Evolutionary conservation across 139 green algal genomes (phyloP), one percentile per base, ranked within the genome.

Genomic region (Chlorella sp.): DNA sequence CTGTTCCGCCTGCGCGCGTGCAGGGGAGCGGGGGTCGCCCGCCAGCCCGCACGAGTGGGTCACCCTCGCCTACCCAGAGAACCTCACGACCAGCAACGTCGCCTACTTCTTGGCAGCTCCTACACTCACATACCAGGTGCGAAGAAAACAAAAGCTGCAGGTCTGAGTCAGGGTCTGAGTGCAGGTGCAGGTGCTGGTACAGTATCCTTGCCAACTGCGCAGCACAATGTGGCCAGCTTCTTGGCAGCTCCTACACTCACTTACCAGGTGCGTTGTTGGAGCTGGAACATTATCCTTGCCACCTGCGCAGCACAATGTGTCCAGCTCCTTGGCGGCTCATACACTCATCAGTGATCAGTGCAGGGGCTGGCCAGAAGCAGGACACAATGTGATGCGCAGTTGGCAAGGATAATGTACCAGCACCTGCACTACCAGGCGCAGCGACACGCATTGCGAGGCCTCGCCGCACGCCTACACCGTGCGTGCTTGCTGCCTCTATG

Each of bases 161-260:
- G n/a, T n/a, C n/a, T n/a, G n/a, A n/a, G n/a, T n/a, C n/a, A n/a
- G n/a, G n/a, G n/a, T n/a, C n/a, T n/a, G n/a, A n/a, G n/a, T n/a
- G n/a, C n/a, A n/a, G n/a, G n/a, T n/a, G n/a, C n/a, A n/a, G n/a
- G n/a, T n/a, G n/a, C n/a, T n/a, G n/a, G n/a, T n/a, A n/a, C n/a
- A n/a, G n/a, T n/a, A n/a, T n/a, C n/a, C n/a, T n/a, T n/a, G n/a
- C n/a, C n/a, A n/a, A n/a, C n/a, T n/a, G n/a, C n/a, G n/a, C n/a
- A n/a, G n/a, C n/a, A n/a, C 31, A 88, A 92, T 75, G 74, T 97
- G 36, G 30, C 77, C 2, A 92, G 93, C 82, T 97, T 94, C 62
- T 26, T 93, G 65, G 83, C 77, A 32, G 86, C 87, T 24, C 92
- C 92, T 42, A 96, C 92, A 1, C 82, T 97, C 14, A 85, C 77